A percentile compares a stretch with the other conserved stretches of the same genome.
These are phyloP conservation scores for Phytophthora pluvialis DNA, from an alignment of 352 stramenopile genomes.

Conservation along the genomic window DNA sequence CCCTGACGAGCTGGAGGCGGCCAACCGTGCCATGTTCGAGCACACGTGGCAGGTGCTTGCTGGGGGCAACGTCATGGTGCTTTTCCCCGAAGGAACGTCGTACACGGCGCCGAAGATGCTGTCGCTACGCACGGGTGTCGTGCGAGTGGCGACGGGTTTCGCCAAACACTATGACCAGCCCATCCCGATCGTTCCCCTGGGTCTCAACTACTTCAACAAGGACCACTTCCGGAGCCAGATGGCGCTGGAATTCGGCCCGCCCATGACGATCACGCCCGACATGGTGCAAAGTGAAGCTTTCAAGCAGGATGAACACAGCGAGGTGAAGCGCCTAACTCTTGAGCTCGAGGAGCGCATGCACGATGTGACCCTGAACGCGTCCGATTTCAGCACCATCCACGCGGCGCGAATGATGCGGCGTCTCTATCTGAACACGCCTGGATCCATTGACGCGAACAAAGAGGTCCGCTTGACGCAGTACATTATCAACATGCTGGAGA, in stretches of 20 bases:
- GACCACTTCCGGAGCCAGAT: conserved; percentile 79
- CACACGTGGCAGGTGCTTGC: conserved; percentile 69
- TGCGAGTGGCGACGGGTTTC: conserved; percentile 77
- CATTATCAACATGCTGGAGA: conserved; percentile 80
- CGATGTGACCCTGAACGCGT: conserved; percentile 60
- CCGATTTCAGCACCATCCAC: conserved; percentile 68
- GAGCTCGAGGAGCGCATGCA: conserved; percentile 56
- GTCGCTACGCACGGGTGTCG: conserved; percentile 70
- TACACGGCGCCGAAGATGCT: conserved; percentile 86
- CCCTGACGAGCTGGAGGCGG: conserved; percentile 61
- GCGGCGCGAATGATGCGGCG: conserved; percentile 70
- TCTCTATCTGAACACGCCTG: conserved; percentile 67
- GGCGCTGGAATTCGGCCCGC: conserved; percentile 73
- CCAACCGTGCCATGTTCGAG: conserved; percentile 80
- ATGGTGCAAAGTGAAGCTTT: conserved; percentile 57
- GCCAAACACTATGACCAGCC: conserved; percentile 69
- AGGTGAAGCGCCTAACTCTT: conserved; percentile 56
- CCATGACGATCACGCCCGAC: conserved; percentile 52
- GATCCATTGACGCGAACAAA: conserved; percentile 69
- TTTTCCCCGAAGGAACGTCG: conserved; percentile 83
- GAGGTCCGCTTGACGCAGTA: conserved; percentile 80
- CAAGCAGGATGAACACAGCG: conserved; percentile 44
- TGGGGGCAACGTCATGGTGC: conserved; percentile 70
- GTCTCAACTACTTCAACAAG: conserved; percentile 88
- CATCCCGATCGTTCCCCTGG: conserved; percentile 74